Evolutionary conservation across 441 rosid species (phyloP), one percentile per base, ranked within the genome.

Genomic region (Pelargonium australe): DNA sequence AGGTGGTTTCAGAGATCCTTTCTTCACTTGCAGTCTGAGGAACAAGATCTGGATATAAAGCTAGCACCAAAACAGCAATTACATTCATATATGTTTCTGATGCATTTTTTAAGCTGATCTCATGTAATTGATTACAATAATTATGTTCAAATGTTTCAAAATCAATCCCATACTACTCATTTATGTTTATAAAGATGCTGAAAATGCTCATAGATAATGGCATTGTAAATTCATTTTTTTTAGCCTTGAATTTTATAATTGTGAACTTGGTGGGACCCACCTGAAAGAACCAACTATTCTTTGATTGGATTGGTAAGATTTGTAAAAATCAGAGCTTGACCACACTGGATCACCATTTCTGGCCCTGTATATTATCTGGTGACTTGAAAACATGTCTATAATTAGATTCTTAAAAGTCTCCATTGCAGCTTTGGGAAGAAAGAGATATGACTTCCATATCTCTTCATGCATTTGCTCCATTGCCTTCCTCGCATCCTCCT

Each of bases 401-500:
- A 40, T 40, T 7, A 7, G 43, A 40, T 40, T 40, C 43, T 40
- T 34, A 34, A 34, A 4, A 34, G 40, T 34, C 40, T 34, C 34
- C 34, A 25, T 16, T 16, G 41, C 63, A 62, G 61, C 68, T 53
- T 41, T 16, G 47, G 58, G 64, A 31, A 28, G 77, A 71, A 79
- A 77, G 72, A 80, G 43, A 40, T 40, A 67, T 73, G 82, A 45
- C 43, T 40, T 40, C 9, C 43, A 40, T 77, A 45, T 73, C 89
- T 74, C 83, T 81, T 1, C 80, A 77, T 10, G 69, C 74, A 66
- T 20, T 70, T 10, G 60, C 82, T 71, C 72, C 73, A 19, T 68
- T 83, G 0, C 63, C 76, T 64, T 57, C 79, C 69, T 72, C 75
- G 10, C 81, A 78, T 69, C 76, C 55, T 73, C 73, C 85, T 64